Evolutionary conservation across 257 asterid genomes (phyloP).

Genomic region (Linderniella brevidens): DNA sequence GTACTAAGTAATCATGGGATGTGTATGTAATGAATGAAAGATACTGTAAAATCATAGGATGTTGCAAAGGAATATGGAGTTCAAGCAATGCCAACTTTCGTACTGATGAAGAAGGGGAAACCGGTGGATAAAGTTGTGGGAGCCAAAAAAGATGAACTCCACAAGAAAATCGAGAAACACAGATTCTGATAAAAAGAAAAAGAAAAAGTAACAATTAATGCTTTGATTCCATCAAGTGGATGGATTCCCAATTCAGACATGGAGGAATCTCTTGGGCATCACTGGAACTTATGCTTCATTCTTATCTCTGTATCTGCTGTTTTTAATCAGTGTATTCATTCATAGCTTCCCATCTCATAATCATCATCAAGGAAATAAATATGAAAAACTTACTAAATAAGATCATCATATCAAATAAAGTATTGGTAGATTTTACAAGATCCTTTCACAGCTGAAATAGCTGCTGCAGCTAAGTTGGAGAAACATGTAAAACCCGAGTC

Average conservation of each 20-base stretch:
- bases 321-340: too few species aligned
- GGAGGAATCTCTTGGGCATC: too few species aligned
- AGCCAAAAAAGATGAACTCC: conserved; percentile 30
- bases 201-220: too few species aligned
- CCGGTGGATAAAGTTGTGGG: conserved; percentile 41
- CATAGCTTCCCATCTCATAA: too few species aligned
- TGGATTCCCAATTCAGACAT: too few species aligned
- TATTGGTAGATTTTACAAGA: conserved; percentile 9
- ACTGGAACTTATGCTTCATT: too few species aligned
- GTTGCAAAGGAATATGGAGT: conserved; percentile 52
- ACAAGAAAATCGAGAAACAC: conserved; percentile 7
- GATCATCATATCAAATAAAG: conserved; percentile 12
- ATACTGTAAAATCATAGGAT: conserved; percentile 26
- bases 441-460: conserved; percentile 14
- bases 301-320: too few species aligned
- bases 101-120: conserved; percentile 49
- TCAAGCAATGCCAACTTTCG: conserved; percentile 56
- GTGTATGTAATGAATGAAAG: neutral
- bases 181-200: neutral
- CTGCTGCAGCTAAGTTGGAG: conserved; percentile 3
- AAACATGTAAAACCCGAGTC: neutral
- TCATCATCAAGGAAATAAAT: too few species aligned
- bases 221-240: too few species aligned
- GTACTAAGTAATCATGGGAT: too few species aligned
- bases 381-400: too few species aligned